Conservation (phyloP, 257 asterid genomes). For the Solanum pimpinellifolium region DNA sequence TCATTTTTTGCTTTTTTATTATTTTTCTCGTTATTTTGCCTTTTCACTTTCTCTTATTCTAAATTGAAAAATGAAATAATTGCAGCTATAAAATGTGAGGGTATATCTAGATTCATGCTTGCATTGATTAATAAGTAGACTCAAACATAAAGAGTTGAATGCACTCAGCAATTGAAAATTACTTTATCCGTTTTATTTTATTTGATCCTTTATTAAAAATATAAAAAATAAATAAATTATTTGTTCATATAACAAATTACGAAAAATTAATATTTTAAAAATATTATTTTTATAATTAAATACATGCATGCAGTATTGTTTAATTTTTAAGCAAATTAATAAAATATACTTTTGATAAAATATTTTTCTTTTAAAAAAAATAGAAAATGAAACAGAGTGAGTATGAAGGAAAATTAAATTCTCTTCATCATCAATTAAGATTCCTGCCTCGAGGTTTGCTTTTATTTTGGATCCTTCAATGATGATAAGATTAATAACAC, state of each 20-base stretch:
- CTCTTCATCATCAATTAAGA: neutral
- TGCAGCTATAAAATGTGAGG: neutral
- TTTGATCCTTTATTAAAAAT: too few species aligned
- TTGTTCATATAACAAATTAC: too few species aligned
- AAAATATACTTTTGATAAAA: too few species aligned
- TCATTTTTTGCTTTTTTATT: neutral
- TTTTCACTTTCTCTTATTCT: neutral
- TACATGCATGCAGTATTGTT: neutral
- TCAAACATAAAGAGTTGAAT: neutral
- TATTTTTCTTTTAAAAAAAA: too few species aligned
- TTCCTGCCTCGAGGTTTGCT: neutral
- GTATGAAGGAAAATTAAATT: neutral
- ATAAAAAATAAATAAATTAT: too few species aligned
- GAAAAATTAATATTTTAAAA: too few species aligned
- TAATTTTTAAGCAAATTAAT: too few species aligned
- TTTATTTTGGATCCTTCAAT: slow-evolving; percentile 1
- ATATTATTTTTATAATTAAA: too few species aligned
- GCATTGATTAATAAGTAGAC: neutral
- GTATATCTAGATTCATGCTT: neutral
- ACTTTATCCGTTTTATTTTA: too few species aligned
- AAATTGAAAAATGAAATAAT: neutral
- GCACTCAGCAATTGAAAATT: too few species aligned
- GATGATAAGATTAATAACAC: neutral
- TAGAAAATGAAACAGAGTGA: neutral
- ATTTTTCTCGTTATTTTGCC: neutral